Conservation (phyloP, 495 filamentous ascomycete species). For the Xylaria bambusicola region DNA sequence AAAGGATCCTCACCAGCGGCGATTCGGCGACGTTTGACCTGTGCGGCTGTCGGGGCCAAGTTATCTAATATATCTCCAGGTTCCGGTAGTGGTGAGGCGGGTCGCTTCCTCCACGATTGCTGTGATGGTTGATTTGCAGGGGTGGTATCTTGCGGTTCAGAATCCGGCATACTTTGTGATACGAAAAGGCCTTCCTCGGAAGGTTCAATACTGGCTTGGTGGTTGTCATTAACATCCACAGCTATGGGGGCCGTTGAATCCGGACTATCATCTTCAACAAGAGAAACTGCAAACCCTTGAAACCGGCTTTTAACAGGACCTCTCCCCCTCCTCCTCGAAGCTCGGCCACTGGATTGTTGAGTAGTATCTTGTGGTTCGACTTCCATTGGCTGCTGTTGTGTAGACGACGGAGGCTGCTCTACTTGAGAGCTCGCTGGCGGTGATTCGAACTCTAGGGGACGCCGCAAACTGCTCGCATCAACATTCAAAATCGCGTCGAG, state of each 20-base stretch:
- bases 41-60: constrained; percentile 70
- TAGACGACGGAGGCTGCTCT: constrained; percentile 10
- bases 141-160: constrained; percentile 20
- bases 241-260: constrained; percentile 12
- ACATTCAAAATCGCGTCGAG: constrained; percentile 83
- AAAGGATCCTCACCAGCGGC: constrained; percentile 46
- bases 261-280: constrained; percentile 35
- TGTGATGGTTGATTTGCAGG: constrained; percentile 34
- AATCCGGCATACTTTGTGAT: constrained; percentile 26
- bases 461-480: constrained; percentile 69
- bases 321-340: constrained; percentile 33
- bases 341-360: constrained; percentile 9
- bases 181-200: constrained; percentile 43
- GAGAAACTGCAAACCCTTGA: constrained; percentile 62
- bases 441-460: constrained; percentile 55
- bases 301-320: constrained; percentile 63
- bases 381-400: constrained; percentile 35
- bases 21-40: constrained; percentile 68
- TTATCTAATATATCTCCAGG: constrained; percentile 57
- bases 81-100: constrained; percentile 41
- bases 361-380: constrained; percentile 29
- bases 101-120: constrained; percentile 44
- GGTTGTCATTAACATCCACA: constrained; percentile 7
- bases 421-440: constrained; percentile 20
- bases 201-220: constrained; percentile 18